These are phyloP conservation scores for Starmerella vitae DNA, from an alignment of 805 yeast genomes.

Conservation along the genomic window DNA sequence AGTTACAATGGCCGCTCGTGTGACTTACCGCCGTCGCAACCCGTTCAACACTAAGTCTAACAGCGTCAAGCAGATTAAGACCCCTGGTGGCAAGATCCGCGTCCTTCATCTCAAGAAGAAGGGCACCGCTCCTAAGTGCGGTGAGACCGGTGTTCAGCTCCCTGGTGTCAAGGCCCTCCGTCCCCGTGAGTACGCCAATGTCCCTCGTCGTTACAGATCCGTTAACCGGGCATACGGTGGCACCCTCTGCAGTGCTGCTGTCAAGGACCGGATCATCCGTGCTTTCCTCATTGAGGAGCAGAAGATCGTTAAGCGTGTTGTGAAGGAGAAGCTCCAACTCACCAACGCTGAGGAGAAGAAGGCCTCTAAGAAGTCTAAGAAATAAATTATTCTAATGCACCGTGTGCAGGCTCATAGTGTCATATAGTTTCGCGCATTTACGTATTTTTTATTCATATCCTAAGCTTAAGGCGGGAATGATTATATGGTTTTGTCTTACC, in stretches of 20 bases:
- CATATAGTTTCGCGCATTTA: constrained; percentile 3
- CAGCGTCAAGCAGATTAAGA: constrained; percentile 98
- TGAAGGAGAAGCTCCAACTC: constrained; percentile 89
- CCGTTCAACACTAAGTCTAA: constrained; percentile 99
- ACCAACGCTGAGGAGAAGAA: constrained; percentile 41
- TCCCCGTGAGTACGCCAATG: constrained; percentile 94
- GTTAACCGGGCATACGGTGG: constrained; percentile 99
- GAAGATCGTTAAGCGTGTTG: constrained; percentile 98
- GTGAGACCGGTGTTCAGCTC: constrained; percentile 49
- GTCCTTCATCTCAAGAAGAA: constrained; percentile 94
- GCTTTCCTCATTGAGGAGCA: constrained; percentile 99
- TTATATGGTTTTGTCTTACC: too few species aligned
- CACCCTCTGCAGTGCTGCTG: constrained; percentile 91
- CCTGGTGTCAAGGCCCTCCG: constrained; percentile 88
- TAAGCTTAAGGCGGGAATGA: too few species aligned
- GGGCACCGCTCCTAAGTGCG: constrained; percentile 64
- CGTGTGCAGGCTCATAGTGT: too few species aligned
- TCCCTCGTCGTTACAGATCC: constrained; percentile 93
- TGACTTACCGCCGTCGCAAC: constrained; percentile 97
- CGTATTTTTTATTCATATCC: background rate
- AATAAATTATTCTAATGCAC: too few species aligned
- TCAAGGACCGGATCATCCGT: constrained; percentile 97
- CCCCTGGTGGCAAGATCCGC: constrained; percentile 99
- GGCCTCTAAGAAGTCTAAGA: constrained; percentile 24
- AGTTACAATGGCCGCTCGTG: constrained; percentile 91